Base-by-base conservation (phyloP, 345 rosid genomes). In the Conringia planisiliqua region DNA sequence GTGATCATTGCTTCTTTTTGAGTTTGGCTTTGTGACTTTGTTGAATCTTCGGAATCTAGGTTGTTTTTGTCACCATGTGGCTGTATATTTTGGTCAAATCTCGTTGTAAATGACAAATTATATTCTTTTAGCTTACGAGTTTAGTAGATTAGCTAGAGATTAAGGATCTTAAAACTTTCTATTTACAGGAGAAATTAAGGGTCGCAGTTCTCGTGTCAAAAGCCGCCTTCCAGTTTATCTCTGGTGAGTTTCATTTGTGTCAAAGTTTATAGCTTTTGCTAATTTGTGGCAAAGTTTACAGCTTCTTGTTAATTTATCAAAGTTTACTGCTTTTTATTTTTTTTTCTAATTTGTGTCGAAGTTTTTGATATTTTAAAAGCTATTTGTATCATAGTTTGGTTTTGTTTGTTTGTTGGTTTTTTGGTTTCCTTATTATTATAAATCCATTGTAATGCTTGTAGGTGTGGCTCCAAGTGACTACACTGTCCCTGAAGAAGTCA, bases 181-280 rank as follows among this genome's bases (percentile, higher is more conserved):
- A 68, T 47, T 38, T 80, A 71, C 82, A 93, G 98, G 96, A 93
- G 79, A 93, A 93, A 43, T 38, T 91, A 71, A 85, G 98, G 83
- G 67, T 93, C 56, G 96, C 98, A 8, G 96, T 93, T 71, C 83
- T 93, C 18, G 97, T 91, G 36, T 93, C 98, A 2, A 91, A 93
- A 84, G 98, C 98, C 10, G 97, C 96, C 12, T 78, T 89, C 78
- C 98, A 91, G 38, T 89, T 88, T 74, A 84, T 91, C 73, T 81
- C 82, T 82, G 96, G 98, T 87, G 68, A 77, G 80, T 58, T 73
- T 56, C n/a, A 4, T 56, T 7, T 56, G 12, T 55, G 22, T 73
- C 3, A 47, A 44, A 47, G 79, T 67, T 24, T n/a, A n/a, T n/a
- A n/a, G n/a, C n/a, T n/a, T n/a, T n/a, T n/a, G n/a, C n/a, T n/a